These are phyloP conservation scores for Phialocephala subalpina DNA, from an alignment of 2,329 filamentous ascomycete genomes.

Conservation along the genomic window DNA sequence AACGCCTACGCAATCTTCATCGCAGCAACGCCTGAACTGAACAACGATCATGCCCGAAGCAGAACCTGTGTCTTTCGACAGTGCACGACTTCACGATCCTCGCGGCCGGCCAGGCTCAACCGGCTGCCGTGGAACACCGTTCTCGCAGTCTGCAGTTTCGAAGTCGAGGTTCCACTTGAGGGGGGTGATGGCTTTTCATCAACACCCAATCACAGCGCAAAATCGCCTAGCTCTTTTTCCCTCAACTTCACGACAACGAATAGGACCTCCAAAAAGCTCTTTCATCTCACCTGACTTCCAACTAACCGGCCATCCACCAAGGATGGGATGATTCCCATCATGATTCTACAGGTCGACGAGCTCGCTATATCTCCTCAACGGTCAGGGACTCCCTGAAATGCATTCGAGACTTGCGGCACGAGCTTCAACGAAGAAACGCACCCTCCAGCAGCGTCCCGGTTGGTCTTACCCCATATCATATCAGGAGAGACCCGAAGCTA, in stretches of 20 bases:
- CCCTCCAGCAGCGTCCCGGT: slow-evolving; percentile 30
- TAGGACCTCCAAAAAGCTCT: slow-evolving; percentile 28
- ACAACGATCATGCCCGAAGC: slow-evolving; percentile 25
- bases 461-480: slow-evolving; percentile 38
- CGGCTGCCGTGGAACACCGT: neutral
- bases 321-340: slow-evolving; percentile 31
- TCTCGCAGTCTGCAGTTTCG: slow-evolving; percentile 12
- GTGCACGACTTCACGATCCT: neutral
- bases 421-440: slow-evolving; percentile 24
- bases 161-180: slow-evolving; percentile 17
- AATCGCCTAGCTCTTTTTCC: slow-evolving; percentile 32
- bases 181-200: slow-evolving; percentile 25
- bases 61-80: slow-evolving; percentile 1
- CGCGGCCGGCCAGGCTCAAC: neutral
- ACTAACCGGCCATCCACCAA: slow-evolving; percentile 34
- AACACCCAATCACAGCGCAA: slow-evolving; percentile 31
- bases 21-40: slow-evolving; percentile 7
- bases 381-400: slow-evolving; percentile 31
- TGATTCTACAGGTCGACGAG: slow-evolving; percentile 40
- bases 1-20: slow-evolving; percentile 9
- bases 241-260: slow-evolving; percentile 33
- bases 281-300: slow-evolving; percentile 37
- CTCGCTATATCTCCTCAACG: slow-evolving; percentile 33
- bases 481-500: slow-evolving; percentile 39
- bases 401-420: slow-evolving; percentile 29